Conservation (phyloP, 2,329 filamentous ascomycete species). For the Colletotrichum karsti region DNA sequence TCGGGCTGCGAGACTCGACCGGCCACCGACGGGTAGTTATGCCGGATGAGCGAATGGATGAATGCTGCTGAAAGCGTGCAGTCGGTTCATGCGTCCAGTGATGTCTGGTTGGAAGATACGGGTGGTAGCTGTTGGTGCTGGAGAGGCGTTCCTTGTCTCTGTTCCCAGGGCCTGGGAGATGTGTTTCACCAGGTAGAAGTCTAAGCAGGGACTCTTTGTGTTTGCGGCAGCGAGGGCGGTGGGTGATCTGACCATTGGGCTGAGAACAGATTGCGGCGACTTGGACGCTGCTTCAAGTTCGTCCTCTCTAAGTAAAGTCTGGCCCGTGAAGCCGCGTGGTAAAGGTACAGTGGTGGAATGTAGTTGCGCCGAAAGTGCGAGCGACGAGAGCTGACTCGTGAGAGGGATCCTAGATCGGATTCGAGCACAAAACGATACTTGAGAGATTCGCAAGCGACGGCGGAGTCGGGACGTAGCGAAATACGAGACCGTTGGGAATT, state of each 20-base stretch:
- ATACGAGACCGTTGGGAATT: not conserved
- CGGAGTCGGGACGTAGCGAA: not conserved
- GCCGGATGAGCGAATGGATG: not conserved
- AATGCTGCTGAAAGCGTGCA: not conserved
- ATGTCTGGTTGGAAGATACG: not conserved
- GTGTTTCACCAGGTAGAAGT: slow-evolving; percentile 11
- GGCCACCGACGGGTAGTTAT: not conserved
- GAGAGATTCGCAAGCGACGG: not conserved
- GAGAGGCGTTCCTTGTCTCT: not conserved
- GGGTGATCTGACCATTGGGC: not conserved
- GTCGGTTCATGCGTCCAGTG: not conserved
- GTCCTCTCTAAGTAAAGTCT: not conserved
- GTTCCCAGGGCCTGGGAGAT: not conserved
- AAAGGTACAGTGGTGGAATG: not conserved
- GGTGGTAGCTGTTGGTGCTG: not conserved
- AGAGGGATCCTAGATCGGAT: not conserved
- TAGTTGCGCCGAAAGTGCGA: not conserved
- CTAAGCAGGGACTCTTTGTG: not conserved
- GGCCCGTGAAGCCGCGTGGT: not conserved
- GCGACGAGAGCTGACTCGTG: not conserved
- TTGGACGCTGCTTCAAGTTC: not conserved
- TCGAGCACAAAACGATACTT: not conserved
- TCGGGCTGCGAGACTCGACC: not conserved
- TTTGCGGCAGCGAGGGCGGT: not conserved
- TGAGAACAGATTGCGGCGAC: not conserved